Evolutionary conservation across 495 filamentous ascomycete species (phyloP), one percentile per base, ranked within the genome.

Genomic region (Astrothelium macrocarpum): DNA sequence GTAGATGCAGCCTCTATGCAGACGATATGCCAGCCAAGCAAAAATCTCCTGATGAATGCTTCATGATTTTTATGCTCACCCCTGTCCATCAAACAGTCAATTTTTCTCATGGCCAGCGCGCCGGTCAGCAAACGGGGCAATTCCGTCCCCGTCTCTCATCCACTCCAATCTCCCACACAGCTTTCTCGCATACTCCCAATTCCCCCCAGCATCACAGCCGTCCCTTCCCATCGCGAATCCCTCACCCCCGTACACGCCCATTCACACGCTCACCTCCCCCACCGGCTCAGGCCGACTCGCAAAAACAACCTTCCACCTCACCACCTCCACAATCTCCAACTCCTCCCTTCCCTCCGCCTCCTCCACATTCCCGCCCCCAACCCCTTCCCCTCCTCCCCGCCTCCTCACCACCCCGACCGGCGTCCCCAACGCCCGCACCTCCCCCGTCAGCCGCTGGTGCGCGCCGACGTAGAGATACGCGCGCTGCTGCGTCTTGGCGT

Each of bases 221-320:
- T n/a, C n/a, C n/a, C n/a, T n/a, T n/a, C n/a, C n/a, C n/a, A n/a
- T n/a, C n/a, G n/a, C n/a, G n/a, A n/a, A n/a, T n/a, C n/a, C n/a
- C n/a, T n/a, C n/a, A n/a, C n/a, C n/a, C n/a, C n/a, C n/a, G n/a
- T n/a, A n/a, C n/a, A n/a, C n/a, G n/a, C 49, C 0, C 25, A 2
- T 20, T 56, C 20, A 9, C 49, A 5, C 3, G 12, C 20, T 29
- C 4, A 56, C n/a, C 49, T 56, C 67, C 32, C 78, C 72, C 39
- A 97, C 95, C 62, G 94, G 94, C 75, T 98, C 94, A 36, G 94
- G 94, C 59, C 94, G 79, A 70, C 78, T 79, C 64, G 87, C 87
- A 77, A 98, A 98, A 18, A 97, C 74, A 61, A 98, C 73, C 78
- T 97, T 97, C 70, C 85, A 93, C 74, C 85, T 87, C 58, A 98